These are phyloP conservation scores for Diutina pseudorugosa DNA, from an alignment of 1,139 yeast genomes.

Conservation along the genomic window DNA sequence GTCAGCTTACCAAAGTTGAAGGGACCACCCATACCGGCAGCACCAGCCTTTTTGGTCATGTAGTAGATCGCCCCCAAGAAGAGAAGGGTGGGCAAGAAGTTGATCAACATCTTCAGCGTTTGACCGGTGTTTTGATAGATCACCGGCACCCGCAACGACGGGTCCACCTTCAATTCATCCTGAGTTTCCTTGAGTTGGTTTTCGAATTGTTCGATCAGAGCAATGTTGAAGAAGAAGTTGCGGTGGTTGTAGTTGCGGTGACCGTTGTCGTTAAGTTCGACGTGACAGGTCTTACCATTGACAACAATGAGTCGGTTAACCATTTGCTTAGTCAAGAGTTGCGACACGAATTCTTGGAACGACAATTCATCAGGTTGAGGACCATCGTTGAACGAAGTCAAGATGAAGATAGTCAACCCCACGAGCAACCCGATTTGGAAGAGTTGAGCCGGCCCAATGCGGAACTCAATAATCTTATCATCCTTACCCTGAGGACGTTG, in stretches of 20 bases:
- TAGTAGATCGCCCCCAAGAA: constrained; percentile 79
- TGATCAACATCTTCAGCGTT: constrained; percentile 47
- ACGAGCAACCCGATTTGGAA: constrained; percentile 3
- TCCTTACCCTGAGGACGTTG: background rate
- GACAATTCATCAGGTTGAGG: background rate
- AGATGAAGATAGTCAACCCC: background rate
- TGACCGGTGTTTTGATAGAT: constrained; percentile 62
- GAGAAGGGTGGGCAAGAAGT: constrained; percentile 73
- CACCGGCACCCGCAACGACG: constrained; percentile 70
- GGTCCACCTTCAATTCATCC: constrained; percentile 50
- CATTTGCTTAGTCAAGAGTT: background rate
- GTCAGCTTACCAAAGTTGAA: constrained; percentile 76
- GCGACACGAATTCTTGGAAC: constrained; percentile 3
- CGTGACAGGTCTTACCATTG: background rate
- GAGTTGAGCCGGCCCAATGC: background rate
- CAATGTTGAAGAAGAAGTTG: constrained; percentile 51
- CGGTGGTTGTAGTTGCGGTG: background rate
- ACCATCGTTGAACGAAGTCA: background rate
- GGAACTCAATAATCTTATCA: background rate
- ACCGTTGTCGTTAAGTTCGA: background rate
- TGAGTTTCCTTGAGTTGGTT: constrained; percentile 69
- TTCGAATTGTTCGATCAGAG: constrained; percentile 88
- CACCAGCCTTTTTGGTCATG: constrained; percentile 37
- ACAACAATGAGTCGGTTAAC: background rate
- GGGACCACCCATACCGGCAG: constrained; percentile 49